Conservation (phyloP, 1,139 yeast genomes). For the Lodderomyces oxycetoniae region DNA sequence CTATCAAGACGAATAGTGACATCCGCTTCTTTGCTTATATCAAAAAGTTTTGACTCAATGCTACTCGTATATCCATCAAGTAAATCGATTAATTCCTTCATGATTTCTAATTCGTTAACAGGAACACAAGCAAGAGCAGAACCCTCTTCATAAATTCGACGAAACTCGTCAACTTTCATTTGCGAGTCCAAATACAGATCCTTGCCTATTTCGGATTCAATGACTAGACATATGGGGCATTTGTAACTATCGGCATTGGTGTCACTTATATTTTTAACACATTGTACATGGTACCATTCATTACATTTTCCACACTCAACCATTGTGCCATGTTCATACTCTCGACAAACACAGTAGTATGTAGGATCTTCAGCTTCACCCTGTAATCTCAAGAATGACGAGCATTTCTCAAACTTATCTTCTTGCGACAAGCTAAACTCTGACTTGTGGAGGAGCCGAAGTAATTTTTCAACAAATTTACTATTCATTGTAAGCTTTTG, state of each 20-base stretch:
- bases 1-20: constrained; percentile 21
- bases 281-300: constrained; percentile 76
- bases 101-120: constrained; percentile 28
- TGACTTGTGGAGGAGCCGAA: constrained; percentile 28
- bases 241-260: constrained; percentile 40
- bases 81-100: constrained; percentile 20
- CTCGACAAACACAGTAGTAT: constrained; percentile 68
- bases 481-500: constrained; percentile 19
- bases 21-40: constrained; percentile 13
- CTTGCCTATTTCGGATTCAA: constrained; percentile 17
- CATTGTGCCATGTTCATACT: constrained; percentile 66
- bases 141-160: constrained; percentile 25
- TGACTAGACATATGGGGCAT: constrained; percentile 62
- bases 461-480: constrained; percentile 24
- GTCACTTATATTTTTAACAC: constrained; percentile 33
- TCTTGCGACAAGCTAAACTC: constrained; percentile 35
- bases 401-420: constrained; percentile 33
- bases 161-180: constrained; percentile 19
- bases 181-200: constrained; percentile 20
- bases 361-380: constrained; percentile 15
- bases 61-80: constrained; percentile 12
- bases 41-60: constrained; percentile 14
- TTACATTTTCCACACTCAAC: constrained; percentile 73
- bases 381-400: constrained; percentile 21
- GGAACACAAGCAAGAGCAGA: constrained; percentile 35